Conservation (phyloP, 1,284 basidiomycete species). For the Cystobasidium slooffiae region DNA sequence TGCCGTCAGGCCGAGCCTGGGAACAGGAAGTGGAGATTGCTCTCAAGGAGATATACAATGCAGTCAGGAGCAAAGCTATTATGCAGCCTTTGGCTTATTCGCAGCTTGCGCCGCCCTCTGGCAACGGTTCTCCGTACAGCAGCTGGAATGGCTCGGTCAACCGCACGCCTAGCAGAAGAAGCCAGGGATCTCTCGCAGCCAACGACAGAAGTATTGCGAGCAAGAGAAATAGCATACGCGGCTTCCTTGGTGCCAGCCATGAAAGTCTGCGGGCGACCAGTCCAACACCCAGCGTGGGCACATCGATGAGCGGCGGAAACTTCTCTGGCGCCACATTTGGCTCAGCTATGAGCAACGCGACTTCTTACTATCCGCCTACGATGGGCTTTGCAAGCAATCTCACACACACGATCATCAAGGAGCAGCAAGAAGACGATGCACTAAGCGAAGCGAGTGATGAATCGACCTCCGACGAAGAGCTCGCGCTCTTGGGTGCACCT, state of each 20-base stretch:
- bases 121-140: slow-evolving; percentile 49
- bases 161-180: slow-evolving; percentile 48
- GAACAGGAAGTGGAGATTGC: slow-evolving; percentile 80
- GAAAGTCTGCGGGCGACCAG: slow-evolving; percentile 59
- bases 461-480: slow-evolving; percentile 82
- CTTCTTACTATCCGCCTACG: slow-evolving; percentile 57
- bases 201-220: slow-evolving; percentile 29
- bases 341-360: slow-evolving; percentile 44
- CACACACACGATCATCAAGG: slow-evolving; percentile 92
- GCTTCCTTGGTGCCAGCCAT: slow-evolving; percentile 49
- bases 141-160: slow-evolving; percentile 47
- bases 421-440: slow-evolving; percentile 79
- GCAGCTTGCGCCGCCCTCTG: slow-evolving; percentile 31
- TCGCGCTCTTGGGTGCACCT: slow-evolving; percentile 89
- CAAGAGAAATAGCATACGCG: slow-evolving; percentile 53
- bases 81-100: slow-evolving; percentile 69
- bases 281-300: slow-evolving; percentile 84
- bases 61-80: slow-evolving; percentile 88
- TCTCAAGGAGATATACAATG: slow-evolving; percentile 93
- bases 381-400: slow-evolving; percentile 95
- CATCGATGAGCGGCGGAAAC: slow-evolving; percentile 70
- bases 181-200: slow-evolving; percentile 33
- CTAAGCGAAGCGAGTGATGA: slow-evolving; percentile 68
- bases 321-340: slow-evolving; percentile 11
- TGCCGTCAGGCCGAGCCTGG: slow-evolving; percentile 61